These are phyloP conservation scores for Davidsoniella virescens DNA, from an alignment of 2,329 filamentous ascomycete genomes.

Conservation along the genomic window DNA sequence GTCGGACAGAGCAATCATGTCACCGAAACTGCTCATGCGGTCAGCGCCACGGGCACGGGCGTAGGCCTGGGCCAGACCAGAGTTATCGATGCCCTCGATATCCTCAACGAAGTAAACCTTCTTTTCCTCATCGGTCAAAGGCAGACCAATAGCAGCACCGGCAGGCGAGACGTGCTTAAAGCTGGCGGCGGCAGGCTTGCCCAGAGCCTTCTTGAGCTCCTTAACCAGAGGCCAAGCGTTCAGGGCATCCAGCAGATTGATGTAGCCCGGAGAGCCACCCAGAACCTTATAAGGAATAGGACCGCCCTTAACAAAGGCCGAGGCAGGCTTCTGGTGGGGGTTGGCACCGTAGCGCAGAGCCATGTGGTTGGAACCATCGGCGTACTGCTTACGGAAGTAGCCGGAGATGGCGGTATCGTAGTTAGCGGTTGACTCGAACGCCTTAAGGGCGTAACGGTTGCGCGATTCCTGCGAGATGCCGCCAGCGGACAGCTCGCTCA, in stretches of 20 bases:
- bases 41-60: constrained; percentile 89
- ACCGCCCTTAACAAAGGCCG: constrained; percentile 58
- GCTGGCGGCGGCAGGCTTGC: constrained; percentile 79
- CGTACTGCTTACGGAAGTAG: constrained; percentile 96
- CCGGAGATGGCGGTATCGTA: constrained; percentile 90
- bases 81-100: constrained; percentile 74
- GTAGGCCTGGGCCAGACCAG: constrained; percentile 81
- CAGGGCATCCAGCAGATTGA: constrained; percentile 90
- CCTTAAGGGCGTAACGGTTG: constrained; percentile 86
- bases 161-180: constrained; percentile 99
- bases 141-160: constrained; percentile 83
- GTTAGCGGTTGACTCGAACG: constrained; percentile 94
- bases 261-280: constrained; percentile 78
- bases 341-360: constrained; percentile 89
- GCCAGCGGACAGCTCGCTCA: constrained; percentile 74
- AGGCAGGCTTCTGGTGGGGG: constrained; percentile 93
- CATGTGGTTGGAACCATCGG: constrained; percentile 66
- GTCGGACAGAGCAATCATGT: constrained; percentile 86
- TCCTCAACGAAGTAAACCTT: constrained; percentile 99
- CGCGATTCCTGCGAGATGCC: constrained; percentile 74
- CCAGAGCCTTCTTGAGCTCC: constrained; percentile 80
- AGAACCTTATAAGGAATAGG: constrained; percentile 90
- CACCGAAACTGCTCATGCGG: constrained; percentile 96
- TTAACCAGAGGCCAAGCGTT: constrained; percentile 96
- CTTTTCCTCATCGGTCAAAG: constrained; percentile 71